phyloP scores from a whole-genome alignment of 2,329 filamentous ascomycete genomes.

The Fusarium torulosum region DNA sequence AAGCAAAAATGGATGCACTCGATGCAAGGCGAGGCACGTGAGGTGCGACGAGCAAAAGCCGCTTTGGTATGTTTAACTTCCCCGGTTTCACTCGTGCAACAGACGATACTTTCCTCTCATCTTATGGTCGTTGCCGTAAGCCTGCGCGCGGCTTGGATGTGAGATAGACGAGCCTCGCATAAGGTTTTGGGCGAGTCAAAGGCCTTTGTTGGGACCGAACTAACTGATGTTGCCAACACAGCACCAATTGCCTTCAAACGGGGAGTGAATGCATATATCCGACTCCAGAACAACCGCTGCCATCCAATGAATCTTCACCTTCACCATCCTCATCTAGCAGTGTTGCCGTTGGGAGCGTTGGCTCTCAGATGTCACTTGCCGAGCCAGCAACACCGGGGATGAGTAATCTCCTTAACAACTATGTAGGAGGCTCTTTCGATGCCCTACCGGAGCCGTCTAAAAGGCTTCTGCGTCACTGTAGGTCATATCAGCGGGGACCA shows the following conservation, averaged over 20 bases:
- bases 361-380: conserved; percentile 31
- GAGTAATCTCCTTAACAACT: conserved; percentile 46
- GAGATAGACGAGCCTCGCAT: conserved; percentile 44
- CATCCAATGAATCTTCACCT: conserved; percentile 45
- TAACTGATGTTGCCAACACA: conserved; percentile 47
- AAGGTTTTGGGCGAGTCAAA: conserved; percentile 24
- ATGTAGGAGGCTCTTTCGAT: conserved; percentile 52
- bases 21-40: conserved; percentile 59
- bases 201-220: conserved; percentile 26
- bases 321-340: conserved; percentile 38
- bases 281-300: conserved; percentile 43
- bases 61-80: conserved; percentile 56
- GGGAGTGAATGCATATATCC: conserved; percentile 59
- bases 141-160: conserved; percentile 35
- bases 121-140: conserved; percentile 37
- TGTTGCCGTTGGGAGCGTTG: conserved; percentile 21
- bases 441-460: conserved; percentile 50
- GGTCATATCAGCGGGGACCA: conserved; percentile 5
- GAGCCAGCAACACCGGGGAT: conserved; percentile 35
- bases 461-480: conserved; percentile 50
- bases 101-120: conserved; percentile 27
- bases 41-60: conserved; percentile 61
- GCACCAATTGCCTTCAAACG: conserved; percentile 60
- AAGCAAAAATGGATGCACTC: conserved; percentile 54
- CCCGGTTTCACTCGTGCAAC: conserved; percentile 26